Base-by-base conservation (phyloP, 768 basidiomycete species). In the Tylopilus vinaceipallidus region DNA sequence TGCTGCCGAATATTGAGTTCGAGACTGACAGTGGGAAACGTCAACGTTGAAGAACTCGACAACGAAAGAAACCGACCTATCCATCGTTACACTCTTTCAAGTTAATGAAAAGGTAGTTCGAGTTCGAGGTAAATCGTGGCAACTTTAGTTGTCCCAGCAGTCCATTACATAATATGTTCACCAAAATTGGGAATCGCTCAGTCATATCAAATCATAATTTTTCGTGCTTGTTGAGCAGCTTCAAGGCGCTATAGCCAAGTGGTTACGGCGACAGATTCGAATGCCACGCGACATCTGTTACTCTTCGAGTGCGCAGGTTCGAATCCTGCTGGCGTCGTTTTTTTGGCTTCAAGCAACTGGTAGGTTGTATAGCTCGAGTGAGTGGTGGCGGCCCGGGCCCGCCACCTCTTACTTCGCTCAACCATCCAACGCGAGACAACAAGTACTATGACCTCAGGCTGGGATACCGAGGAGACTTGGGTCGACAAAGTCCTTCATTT, bases 241-340 rank as follows among this genome's bases (percentile, higher is more conserved):
- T n/a, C n/a, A 45, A 33, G 71, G 69, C 71, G 74, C 80, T 80
- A 82, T 82, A 81, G 80, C 82, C 80, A 80, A 82, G 81, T 83
- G 82, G 82, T 83, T 83, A 83, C 79, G 80, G 82, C 82, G 82
- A 81, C 75, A 81, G 80, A 83, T 81, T 82, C 75, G 79, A 80
- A 80, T 53, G 27, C 13, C 1, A 37, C 4, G 48, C 53, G 62
- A 60, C 45, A 67, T 68, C 66, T 68, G 68, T 68, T 68, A 64
- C 66, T 68, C 68, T 68, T 68, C 10, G 68, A 68, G 66, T 61
- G 69, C 69, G 69, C 68, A 69, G 67, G 67, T 69, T 69, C 67
- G 70, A 69, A 69, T 69, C 67, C 67, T 69, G 68, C 69, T 71
- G 69, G 69, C 70, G 68, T 71, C 67, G 69, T 19, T 45, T 47